Base-by-base conservation (phyloP, 2,329 filamentous ascomycete genomes). In the Fusarium oligoseptatum region DNA sequence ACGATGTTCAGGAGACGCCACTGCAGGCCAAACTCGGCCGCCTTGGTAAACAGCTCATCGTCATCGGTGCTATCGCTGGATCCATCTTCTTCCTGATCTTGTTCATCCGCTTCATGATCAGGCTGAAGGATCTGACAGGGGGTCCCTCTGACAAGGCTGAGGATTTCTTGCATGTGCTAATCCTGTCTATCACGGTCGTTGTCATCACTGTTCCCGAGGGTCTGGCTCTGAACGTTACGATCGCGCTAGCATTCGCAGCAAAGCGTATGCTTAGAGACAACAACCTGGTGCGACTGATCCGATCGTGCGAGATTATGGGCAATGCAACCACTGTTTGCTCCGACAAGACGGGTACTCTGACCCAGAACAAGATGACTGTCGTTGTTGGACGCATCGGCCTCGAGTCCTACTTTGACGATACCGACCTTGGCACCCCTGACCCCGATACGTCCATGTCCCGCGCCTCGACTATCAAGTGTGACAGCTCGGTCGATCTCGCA, bases 11-110 rank as follows among this genome's bases (percentile, higher is more conserved):
- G 79, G 92, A 93, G 27, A 96, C 94, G 1, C 94, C 94, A 4
- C 70, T 96, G 9, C 94, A 96, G 81, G 91, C 89, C 3, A 95
- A 95, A 82, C 85, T 96, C 68, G 95, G 95, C 74, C 87, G 91
- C 5, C 86, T 96, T 20, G 94, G 94, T 8, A 93, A 94, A 77
- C 93, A 95, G 78, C 95, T 96, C 66, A 85, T 85, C 27, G 81
- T 83, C 2, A 82, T 85, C 64, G 84, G 85, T 10, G 78, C 78
- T 22, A 72, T 83, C 45, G 86, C 81, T n/a, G 85, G 84, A 37
- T 72, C 81, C 24, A 74, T 86, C 41, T 85, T 86, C 76, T 85
- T 86, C 66, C 66, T 85, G 11, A 77, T 85, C 32, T 78, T 85
- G 3, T 83, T 85, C 34, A 82, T 86, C 56, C 83, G 81, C 5